Base-by-base conservation (phyloP, 2,329 filamentous ascomycete genomes). In the Diplodia seriata region DNA sequence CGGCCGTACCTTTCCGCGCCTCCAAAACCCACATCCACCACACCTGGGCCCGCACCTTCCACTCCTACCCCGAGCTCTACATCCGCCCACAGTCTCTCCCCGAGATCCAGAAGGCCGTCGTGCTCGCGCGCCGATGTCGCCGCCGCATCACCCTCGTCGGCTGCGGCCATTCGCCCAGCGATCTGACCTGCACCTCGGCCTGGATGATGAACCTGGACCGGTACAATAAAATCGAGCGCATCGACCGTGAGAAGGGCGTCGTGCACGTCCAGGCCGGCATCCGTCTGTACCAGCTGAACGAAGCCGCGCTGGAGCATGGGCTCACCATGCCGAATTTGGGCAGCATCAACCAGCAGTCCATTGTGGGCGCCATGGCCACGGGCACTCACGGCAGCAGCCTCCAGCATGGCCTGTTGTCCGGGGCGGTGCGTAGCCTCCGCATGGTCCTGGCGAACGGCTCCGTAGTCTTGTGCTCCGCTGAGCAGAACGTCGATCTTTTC, bases 201-300 rank as follows among this genome's bases (percentile, higher is more conserved):
- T 98, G 95, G 95, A 89, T 97, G 76, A 84, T 98, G 73, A 98
- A 97, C 78, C 87, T 99, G 70, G 95, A 99, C 82, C 85, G 91
- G 71, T 92, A 92, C 81, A 88, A 88, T 76, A 84, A 86, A 66
- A 86, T 98, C 36, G 76, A 97, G 61, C 85, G 88, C 8, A 84
- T 96, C 59, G 89, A 97, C 75, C 80, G 79, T 63, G 83, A 86
- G 49, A 89, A 85, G 12, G 86, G 89, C 63, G 80, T 91, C 8
- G 87, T 97, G 65, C 88, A 89, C 2, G 91, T 97, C 73, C 87
- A 98, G 81, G 91, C 91, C n/a, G 95, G 95, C 18, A 97, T 98
- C 71, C 86, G 94, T 23, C 83, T 99, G 69, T 88, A 87, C 73
- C 82, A 89, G 69, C 82, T 99, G 68, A 91, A 93, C 70, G 85